Conservation (phyloP, 78 protist species). For the Mastigamoeba balamuthi region DNA sequence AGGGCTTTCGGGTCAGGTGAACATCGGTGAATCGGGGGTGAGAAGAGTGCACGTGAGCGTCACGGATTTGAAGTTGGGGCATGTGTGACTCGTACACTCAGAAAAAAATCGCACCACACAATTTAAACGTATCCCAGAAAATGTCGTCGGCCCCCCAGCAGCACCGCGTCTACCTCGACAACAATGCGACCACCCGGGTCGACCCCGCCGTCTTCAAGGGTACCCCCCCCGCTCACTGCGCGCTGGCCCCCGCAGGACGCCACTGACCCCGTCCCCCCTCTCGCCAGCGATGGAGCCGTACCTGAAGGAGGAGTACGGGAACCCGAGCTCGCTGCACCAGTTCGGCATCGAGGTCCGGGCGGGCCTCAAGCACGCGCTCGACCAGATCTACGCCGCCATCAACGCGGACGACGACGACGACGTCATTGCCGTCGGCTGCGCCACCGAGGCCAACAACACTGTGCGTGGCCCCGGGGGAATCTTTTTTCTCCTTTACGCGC, state of each 20-base stretch:
- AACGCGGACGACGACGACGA: background rate
- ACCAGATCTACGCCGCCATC: background rate
- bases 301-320: slow-evolving; percentile 1
- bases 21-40: no score
- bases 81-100: no score
- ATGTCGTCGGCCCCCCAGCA: background rate
- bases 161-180: slow-evolving; percentile 21
- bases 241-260: no score
- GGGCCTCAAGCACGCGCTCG: background rate
- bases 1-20: no score
- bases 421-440: background rate
- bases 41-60: no score
- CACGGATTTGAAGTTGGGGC: no score
- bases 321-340: slow-evolving; percentile 9
- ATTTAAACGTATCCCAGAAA: no score
- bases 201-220: background rate
- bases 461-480: no score
- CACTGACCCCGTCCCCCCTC: background rate
- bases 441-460: background rate
- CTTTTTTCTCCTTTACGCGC: no score
- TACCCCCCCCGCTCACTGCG: background rate
- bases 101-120: no score
- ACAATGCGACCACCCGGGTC: slow-evolving; percentile 32
- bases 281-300: slow-evolving; percentile 7
- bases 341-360: background rate